These are phyloP conservation scores for Fraxinus platypoda DNA, from an alignment of 305 asterid species.

Conservation along the genomic window DNA sequence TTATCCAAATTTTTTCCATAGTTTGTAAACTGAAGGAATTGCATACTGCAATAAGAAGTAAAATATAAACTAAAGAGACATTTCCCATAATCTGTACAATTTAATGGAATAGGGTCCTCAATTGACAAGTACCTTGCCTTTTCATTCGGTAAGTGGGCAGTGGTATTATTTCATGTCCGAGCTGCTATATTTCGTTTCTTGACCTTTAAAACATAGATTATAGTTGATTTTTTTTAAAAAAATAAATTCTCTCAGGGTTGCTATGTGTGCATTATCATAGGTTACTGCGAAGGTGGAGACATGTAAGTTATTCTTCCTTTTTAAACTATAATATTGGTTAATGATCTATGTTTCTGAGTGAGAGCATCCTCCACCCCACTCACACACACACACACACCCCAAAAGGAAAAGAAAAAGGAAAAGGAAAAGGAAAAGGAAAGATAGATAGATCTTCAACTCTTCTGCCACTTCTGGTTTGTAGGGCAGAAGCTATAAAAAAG, in stretches of 20 bases:
- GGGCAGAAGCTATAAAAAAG: conserved; percentile 85
- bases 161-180: conserved; percentile 2
- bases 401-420: too few relatives aligned
- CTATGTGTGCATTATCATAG: conserved; percentile 86
- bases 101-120: background rate
- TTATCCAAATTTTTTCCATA: background rate
- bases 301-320: conserved; percentile 53
- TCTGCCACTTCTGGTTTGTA: conserved; percentile 36
- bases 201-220: conserved; percentile 11
- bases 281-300: conserved; percentile 98
- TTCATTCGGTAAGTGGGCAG: background rate
- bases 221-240: conserved; percentile 8
- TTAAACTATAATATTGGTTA: background rate
- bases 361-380: conserved; percentile 3
- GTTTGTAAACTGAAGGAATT: background rate
- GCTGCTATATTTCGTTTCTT: background rate
- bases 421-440: background rate
- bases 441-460: conserved; percentile 20
- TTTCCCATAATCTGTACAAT: background rate
- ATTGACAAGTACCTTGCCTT: background rate
- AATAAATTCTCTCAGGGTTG: conserved; percentile 71
- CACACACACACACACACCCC: background rate
- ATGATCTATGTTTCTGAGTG: conserved; percentile 3
- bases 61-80: background rate
- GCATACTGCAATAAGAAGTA: background rate